A percentile compares a stretch with the other conserved stretches of the same genome.
Conservation (phyloP, 2,329 filamentous ascomycete species). For the Chrysoporthe deuterocubensis region DNA sequence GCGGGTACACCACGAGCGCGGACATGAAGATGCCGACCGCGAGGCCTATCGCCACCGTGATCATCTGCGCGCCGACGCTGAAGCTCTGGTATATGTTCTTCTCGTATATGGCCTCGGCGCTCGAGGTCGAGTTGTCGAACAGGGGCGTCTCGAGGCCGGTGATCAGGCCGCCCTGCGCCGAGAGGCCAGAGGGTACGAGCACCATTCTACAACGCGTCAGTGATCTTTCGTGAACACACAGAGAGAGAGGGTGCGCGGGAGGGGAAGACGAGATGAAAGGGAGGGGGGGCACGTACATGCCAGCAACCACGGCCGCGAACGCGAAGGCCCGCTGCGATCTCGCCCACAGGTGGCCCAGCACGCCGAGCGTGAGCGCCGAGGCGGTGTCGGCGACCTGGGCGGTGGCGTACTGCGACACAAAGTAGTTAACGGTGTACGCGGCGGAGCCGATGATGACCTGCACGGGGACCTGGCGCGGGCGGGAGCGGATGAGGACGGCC, state of each 20-base stretch:
- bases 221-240: not conserved
- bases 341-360: conserved; percentile 29
- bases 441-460: conserved; percentile 29
- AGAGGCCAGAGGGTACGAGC: conserved; percentile 25
- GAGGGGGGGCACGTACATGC: conserved; percentile 7
- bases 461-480: conserved; percentile 26
- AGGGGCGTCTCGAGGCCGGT: conserved; percentile 21
- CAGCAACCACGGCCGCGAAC: conserved; percentile 27
- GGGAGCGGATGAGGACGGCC: conserved; percentile 27
- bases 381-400: conserved; percentile 28
- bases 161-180: conserved; percentile 25
- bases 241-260: not conserved
- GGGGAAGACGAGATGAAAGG: not conserved
- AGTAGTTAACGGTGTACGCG: conserved; percentile 30
- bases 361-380: conserved; percentile 25
- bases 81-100: conserved; percentile 24
- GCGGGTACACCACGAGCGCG: conserved; percentile 15
- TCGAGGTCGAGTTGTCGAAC: conserved; percentile 20
- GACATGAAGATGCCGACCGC: conserved; percentile 19
- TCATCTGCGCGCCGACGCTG: conserved; percentile 24
- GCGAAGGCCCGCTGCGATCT: conserved; percentile 26
- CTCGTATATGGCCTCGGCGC: conserved; percentile 10
- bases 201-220: conserved; percentile 12
- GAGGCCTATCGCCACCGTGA: conserved; percentile 19
- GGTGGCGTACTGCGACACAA: conserved; percentile 29